Conservation (phyloP, 441 rosid genomes). For the Erodium chrysanthum region DNA sequence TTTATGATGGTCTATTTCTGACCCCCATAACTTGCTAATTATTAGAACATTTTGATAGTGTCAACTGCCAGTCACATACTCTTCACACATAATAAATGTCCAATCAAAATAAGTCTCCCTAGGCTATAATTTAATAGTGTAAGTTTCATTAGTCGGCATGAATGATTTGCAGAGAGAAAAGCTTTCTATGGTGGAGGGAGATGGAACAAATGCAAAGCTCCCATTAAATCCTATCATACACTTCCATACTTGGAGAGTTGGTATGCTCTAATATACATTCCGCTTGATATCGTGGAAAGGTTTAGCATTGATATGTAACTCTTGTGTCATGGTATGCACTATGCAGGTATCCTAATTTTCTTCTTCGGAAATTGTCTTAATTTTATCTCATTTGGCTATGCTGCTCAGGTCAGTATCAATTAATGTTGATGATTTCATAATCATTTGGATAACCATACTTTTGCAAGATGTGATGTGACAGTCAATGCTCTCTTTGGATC, state of each 20-base stretch:
- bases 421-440: not conserved
- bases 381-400: constrained; percentile 95
- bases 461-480: not conserved
- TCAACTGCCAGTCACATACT: not conserved
- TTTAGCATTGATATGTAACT: constrained; percentile 12
- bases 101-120: not conserved
- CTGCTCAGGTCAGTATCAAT: constrained; percentile 76
- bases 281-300: constrained; percentile 1
- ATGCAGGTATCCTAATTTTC: constrained; percentile 75
- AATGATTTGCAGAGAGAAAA: constrained; percentile 62
- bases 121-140: not conserved
- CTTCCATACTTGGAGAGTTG: constrained; percentile 95
- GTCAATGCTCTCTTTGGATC: not conserved
- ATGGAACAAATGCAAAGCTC: constrained; percentile 52
- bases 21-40: not conserved
- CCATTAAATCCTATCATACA: constrained; percentile 64
- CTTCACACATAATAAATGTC: not conserved
- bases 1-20: not conserved
- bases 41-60: not conserved
- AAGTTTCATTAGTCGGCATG: constrained; percentile 16
- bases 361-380: constrained; percentile 88
- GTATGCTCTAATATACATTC: constrained; percentile 35
- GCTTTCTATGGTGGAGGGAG: constrained; percentile 43
- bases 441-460: not conserved
- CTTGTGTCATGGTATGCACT: constrained; percentile 17